These are phyloP conservation scores for Effrenium voratum DNA, from an alignment of 73 alveolate genomes.

Conservation along the genomic window DNA sequence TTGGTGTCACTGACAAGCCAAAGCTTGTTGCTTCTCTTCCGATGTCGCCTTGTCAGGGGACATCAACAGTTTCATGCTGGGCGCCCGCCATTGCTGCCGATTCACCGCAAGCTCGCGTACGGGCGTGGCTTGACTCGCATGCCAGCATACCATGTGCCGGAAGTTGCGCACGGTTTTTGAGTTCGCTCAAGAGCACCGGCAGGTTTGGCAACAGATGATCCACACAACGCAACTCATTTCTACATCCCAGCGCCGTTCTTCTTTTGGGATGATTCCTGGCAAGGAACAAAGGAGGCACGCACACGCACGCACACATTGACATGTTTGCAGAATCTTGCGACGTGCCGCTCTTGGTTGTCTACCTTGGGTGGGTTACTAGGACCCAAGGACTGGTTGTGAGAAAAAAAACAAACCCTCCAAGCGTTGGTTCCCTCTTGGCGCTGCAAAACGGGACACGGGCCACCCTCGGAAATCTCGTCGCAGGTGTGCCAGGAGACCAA, in stretches of 20 bases:
- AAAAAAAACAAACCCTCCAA: too few relatives aligned
- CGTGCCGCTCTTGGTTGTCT: too few relatives aligned
- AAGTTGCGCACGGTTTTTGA: neutral
- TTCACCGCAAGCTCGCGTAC: neutral
- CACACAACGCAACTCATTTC: neutral
- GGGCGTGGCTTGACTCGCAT: neutral
- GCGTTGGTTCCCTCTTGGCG: too few relatives aligned
- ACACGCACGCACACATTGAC: too few relatives aligned
- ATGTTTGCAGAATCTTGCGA: too few relatives aligned
- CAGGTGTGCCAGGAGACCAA: too few relatives aligned
- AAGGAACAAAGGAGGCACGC: neutral
- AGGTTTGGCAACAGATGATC: neutral
- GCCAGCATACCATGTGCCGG: neutral
- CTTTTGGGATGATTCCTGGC: slow-evolving; percentile 21
- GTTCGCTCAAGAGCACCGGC: neutral
- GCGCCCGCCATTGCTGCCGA: slow-evolving; percentile 20
- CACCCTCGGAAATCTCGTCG: too few relatives aligned
- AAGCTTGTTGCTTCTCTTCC: neutral
- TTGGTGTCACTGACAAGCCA: neutral
- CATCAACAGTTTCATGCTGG: neutral
- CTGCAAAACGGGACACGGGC: too few relatives aligned
- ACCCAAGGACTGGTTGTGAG: too few relatives aligned
- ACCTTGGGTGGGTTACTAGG: too few relatives aligned
- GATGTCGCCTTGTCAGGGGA: neutral
- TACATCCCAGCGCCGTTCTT: slow-evolving; percentile 18